Evolutionary conservation across 768 basidiomycete genomes (phyloP), one percentile per base, ranked within the genome.

Genomic region (Guyanaporus albipodus): DNA sequence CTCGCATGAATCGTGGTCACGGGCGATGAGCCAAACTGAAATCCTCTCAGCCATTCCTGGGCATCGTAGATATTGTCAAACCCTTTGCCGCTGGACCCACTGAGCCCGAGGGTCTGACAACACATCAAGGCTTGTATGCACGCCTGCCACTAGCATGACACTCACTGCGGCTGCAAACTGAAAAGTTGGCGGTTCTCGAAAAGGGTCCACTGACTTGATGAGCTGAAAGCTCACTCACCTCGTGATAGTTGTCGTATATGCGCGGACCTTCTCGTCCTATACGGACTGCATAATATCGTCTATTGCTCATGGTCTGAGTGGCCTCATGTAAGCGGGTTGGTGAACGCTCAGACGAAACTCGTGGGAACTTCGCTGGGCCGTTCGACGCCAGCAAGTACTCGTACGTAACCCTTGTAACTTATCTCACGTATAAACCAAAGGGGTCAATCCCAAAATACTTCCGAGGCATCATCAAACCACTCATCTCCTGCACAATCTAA

Each of bases 211-310:
- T n/a, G n/a, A n/a, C n/a, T 15, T 7, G 4, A 10, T n/a, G 33
- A 15, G 26, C 4, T 38, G 15, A 23, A 7, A 34, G 38, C 19
- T 35, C 33, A 38, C 68, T 43, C 46, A 69, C 68, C 45, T 64
- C 57, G 8, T 37, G 8, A 41, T 56, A 60, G 26, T 36, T 59
- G 24, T 65, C 55, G 32, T 70, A 70, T 33, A 69, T 52, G 11
- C 56, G 58, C 3, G 68, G 50, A 38, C 68, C 68, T 19, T 60
- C 53, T 9, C 69, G 59, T 23, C 68, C 68, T 41, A 62, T 58
- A 31, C 60, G 66, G 22, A 69, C 68, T 6, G 69, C 68, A 46
- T 69, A 69, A 45, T 65, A 70, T 18, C 57, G 59, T 46, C 24
- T 34, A 33, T 39, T 38, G 21, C 10, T 38, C 57, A 62, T 62